A percentile compares a stretch with the other conserved stretches of the same genome.
Conservation (phyloP, 1,284 basidiomycete genomes). For the Cryptococcus sp. region DNA sequence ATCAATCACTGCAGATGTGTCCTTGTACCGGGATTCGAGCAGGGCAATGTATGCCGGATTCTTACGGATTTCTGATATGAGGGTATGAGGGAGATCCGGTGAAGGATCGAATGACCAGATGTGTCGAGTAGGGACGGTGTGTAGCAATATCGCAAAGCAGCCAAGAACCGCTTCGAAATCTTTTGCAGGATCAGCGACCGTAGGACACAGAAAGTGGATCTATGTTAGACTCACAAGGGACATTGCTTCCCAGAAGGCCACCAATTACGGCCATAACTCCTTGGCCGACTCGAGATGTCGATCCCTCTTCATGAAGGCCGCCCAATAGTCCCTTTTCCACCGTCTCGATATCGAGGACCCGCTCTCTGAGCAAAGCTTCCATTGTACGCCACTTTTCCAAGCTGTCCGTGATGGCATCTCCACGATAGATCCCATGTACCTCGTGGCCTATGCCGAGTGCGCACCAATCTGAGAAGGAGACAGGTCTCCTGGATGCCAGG, state of each 20-base stretch:
- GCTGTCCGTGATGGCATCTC: slow-evolving; percentile 4
- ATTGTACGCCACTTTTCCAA: slow-evolving; percentile 27
- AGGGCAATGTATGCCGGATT: slow-evolving; percentile 65
- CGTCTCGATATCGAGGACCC: slow-evolving; percentile 27
- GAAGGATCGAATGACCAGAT: slow-evolving; percentile 68
- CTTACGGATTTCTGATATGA: slow-evolving; percentile 79
- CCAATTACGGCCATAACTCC: slow-evolving; percentile 35
- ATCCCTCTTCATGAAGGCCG: slow-evolving; percentile 19
- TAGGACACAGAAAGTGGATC: slow-evolving; percentile 30
- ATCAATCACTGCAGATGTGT: neutral
- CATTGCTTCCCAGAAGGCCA: slow-evolving; percentile 48
- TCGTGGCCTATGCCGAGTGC: slow-evolving; percentile 33
- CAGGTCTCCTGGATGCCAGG: slow-evolving; percentile 19
- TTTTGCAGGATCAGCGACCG: slow-evolving; percentile 47
- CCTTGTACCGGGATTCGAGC: slow-evolving; percentile 48
- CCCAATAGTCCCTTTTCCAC: slow-evolving; percentile 37
- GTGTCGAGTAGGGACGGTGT: slow-evolving; percentile 60
- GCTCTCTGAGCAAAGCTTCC: slow-evolving; percentile 20
- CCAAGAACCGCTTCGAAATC: slow-evolving; percentile 68
- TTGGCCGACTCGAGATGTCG: slow-evolving; percentile 8
- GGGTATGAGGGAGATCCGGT: slow-evolving; percentile 61
- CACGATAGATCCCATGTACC: slow-evolving; percentile 28
- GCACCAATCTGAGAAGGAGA: slow-evolving; percentile 36
- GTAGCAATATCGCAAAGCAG: slow-evolving; percentile 55
- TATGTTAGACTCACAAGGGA: slow-evolving; percentile 47